phyloP scores from a whole-genome alignment of 352 stramenopile species.

The Elongisporangium senticosum region DNA sequence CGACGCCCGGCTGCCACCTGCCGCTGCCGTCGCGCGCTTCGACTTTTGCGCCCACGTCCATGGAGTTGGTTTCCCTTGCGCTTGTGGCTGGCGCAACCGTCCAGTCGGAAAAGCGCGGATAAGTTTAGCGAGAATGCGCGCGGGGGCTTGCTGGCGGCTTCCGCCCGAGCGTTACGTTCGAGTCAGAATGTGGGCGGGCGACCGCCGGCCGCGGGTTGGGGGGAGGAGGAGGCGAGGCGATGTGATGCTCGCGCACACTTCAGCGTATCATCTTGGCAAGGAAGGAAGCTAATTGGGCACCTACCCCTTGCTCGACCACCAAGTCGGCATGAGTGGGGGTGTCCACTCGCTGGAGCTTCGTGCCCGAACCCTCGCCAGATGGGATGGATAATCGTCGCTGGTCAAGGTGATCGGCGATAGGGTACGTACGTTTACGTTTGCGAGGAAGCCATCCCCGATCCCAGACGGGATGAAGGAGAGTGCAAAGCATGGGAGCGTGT shows the following conservation, averaged over 20 bases:
- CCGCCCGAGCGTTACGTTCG: not conserved
- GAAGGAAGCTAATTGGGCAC: not conserved
- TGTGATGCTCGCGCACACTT: not conserved
- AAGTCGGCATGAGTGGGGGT: not conserved
- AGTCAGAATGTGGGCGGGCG: not conserved
- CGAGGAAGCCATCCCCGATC: not conserved
- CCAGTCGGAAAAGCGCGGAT: slow-evolving; percentile 3
- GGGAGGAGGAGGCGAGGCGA: not conserved
- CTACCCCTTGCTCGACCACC: not conserved
- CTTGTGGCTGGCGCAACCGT: not conserved
- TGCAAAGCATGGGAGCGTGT: no score
- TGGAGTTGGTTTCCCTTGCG: slow-evolving; percentile 8
- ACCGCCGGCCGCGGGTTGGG: not conserved
- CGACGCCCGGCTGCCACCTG: slow-evolving; percentile 39
- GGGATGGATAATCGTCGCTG: not conserved
- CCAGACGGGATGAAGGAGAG: not conserved
- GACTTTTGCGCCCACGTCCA: slow-evolving; percentile 65
- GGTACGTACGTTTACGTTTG: not conserved
- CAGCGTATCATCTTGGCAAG: not conserved
- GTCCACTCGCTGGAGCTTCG: not conserved
- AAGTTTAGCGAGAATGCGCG: slow-evolving; percentile 1
- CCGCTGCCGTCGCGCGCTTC: slow-evolving; percentile 42
- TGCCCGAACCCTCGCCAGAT: not conserved
- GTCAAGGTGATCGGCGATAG: not conserved
- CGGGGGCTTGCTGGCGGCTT: not conserved